phyloP scores from a whole-genome alignment of 108 stramenopile species.

The Cylindrotheca fusiformis region DNA sequence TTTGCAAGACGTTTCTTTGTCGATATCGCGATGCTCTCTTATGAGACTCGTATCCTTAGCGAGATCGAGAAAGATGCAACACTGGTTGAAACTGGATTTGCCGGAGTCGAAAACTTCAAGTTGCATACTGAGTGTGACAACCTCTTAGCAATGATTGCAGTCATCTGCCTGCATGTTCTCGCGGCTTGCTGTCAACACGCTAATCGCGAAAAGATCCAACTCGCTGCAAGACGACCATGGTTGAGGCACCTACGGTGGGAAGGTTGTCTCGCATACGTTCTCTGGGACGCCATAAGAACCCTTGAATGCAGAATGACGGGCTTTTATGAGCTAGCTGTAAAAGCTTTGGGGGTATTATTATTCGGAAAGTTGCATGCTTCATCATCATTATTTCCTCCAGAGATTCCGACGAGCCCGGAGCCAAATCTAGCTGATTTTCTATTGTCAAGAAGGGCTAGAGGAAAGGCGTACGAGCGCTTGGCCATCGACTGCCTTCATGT shows the following conservation, averaged over 20 bases:
- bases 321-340: conserved; percentile 42
- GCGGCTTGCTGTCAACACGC: conserved; percentile 15
- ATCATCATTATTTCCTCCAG: no score
- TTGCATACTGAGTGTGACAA: conserved; percentile 57
- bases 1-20: conserved; percentile 7
- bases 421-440: conserved; percentile 15
- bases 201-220: conserved; percentile 6
- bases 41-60: not conserved
- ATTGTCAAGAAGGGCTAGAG: conserved; percentile 65
- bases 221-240: conserved; percentile 52
- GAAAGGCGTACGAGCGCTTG: conserved; percentile 78
- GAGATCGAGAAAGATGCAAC: not conserved
- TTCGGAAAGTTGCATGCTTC: conserved; percentile 27
- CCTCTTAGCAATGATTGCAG: conserved; percentile 44
- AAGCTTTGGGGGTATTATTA: conserved; percentile 43
- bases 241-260: conserved; percentile 81
- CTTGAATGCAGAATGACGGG: conserved; percentile 48
- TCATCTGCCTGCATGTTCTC: conserved; percentile 48
- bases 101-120: not conserved
- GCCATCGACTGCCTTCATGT: conserved; percentile 66
- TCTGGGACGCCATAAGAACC: conserved; percentile 74
- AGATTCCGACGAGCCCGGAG: conserved; percentile 5
- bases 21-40: not conserved
- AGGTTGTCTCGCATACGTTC: conserved; percentile 58
- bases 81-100: not conserved